These are phyloP conservation scores for Aspergillus ochraceus DNA, from an alignment of 2,329 filamentous ascomycete genomes.

Conservation along the genomic window DNA sequence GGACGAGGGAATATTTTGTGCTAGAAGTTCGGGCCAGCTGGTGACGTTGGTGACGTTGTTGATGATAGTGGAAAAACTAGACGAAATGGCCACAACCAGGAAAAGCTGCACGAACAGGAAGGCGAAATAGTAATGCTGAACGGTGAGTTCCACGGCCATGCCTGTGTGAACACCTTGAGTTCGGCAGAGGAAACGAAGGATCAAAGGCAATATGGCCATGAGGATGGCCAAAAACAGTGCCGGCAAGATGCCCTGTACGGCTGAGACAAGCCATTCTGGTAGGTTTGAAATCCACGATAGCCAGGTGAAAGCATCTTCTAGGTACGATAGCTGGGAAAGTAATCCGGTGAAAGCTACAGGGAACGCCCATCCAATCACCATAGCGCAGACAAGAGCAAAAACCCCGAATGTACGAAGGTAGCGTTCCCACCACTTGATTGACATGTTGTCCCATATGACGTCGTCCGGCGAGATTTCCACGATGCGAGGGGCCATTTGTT, in stretches of 20 bases:
- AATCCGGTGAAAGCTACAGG: conserved; percentile 86
- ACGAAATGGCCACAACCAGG: conserved; percentile 83
- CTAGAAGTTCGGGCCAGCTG: conserved; percentile 70
- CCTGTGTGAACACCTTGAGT: conserved; percentile 82
- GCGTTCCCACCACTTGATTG: conserved; percentile 88
- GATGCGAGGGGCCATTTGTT: conserved; percentile 86
- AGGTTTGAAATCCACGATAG: conserved; percentile 67
- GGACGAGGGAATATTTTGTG: conserved; percentile 76
- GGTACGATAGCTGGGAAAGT: conserved; percentile 71
- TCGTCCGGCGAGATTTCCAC: conserved; percentile 94
- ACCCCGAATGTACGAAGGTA: conserved; percentile 72
- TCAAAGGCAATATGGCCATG: conserved; percentile 76
- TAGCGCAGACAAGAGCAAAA: conserved; percentile 64
- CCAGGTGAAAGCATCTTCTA: conserved; percentile 68
- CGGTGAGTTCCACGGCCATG: conserved; percentile 73
- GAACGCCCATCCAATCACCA: conserved; percentile 87
- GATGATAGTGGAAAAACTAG: conserved; percentile 68
- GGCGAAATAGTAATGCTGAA: conserved; percentile 88
- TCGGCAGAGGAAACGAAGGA: conserved; percentile 70
- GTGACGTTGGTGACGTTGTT: conserved; percentile 66
- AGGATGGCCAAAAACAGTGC: conserved; percentile 74
- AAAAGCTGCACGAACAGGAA: conserved; percentile 97
- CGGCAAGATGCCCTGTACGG: conserved; percentile 84
- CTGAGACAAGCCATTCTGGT: conserved; percentile 61
- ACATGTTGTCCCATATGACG: conserved; percentile 97